Evolutionary conservation across 371 early-diverging fungal genomes (phyloP).

Genomic region (Thermomucor indicae-seudaticae): DNA sequence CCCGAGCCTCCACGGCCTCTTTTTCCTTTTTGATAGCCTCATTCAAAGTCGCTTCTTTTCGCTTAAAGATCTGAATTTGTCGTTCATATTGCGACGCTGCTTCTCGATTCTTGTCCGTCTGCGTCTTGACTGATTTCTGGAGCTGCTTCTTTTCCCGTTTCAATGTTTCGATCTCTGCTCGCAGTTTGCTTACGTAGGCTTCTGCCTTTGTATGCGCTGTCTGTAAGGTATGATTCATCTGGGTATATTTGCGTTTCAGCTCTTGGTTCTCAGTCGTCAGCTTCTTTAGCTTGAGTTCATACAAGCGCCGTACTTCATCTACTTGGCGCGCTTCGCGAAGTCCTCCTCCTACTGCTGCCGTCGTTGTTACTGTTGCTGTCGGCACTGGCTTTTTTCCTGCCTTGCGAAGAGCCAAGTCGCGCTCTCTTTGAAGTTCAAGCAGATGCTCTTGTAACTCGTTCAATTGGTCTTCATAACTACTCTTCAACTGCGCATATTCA

Average conservation of each 20-base stretch:
- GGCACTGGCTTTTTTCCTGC: constrained; percentile 5
- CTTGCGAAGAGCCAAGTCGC: neutral
- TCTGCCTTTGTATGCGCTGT: constrained; percentile 47
- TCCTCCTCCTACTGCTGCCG: too few species aligned
- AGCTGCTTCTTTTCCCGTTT: constrained; percentile 71
- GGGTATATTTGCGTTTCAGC: constrained; percentile 48
- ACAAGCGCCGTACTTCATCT: constrained; percentile 32
- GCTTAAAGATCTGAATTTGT: constrained; percentile 62
- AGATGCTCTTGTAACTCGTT: constrained; percentile 53
- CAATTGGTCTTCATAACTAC: constrained; percentile 66
- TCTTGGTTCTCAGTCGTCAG: constrained; percentile 63
- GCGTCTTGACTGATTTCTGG: constrained; percentile 60
- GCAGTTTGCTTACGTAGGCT: constrained; percentile 25
- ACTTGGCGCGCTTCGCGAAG: constrained; percentile 27
- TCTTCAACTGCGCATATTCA: constrained; percentile 51
- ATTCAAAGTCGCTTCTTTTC: constrained; percentile 28
- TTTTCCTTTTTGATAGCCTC: constrained; percentile 69
- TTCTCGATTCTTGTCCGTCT: constrained; percentile 57
- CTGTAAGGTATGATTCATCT: constrained; percentile 41
- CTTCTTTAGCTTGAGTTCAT: constrained; percentile 63
- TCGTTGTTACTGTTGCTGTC: neutral
- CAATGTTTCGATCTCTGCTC: constrained; percentile 45
- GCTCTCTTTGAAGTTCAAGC: constrained; percentile 49
- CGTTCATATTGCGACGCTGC: constrained; percentile 46
- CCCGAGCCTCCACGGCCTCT: constrained; percentile 53